A percentile compares a stretch with the other conserved stretches of the same genome.
Evolutionary conservation across 306 rosid genomes (phyloP).

Genomic region (Argentina anserina): DNA sequence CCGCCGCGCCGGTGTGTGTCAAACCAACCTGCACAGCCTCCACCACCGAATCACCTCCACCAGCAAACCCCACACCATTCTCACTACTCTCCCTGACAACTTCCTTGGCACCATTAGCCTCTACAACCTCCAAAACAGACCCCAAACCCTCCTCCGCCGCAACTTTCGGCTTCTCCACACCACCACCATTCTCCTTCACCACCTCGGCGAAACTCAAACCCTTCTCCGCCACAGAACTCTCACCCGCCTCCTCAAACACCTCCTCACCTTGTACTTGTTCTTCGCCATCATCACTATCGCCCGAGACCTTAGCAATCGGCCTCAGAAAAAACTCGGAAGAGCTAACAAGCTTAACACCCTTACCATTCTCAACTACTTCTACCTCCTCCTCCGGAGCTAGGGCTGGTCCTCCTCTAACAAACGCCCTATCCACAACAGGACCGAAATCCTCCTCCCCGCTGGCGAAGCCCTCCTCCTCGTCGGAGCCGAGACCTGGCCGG

Average conservation of each 20-base stretch:
- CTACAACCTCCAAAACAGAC: slow-evolving; percentile 20
- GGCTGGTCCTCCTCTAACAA: slow-evolving; percentile 26
- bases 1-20: slow-evolving; percentile 36
- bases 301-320: slow-evolving; percentile 50
- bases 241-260: slow-evolving; percentile 15
- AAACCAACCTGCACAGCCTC: slow-evolving; percentile 28
- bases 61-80: slow-evolving; percentile 18
- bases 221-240: slow-evolving; percentile 21
- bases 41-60: slow-evolving; percentile 38
- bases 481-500: slow-evolving; percentile 33
- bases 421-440: slow-evolving; percentile 33
- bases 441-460: slow-evolving; percentile 63
- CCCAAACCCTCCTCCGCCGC: slow-evolving; percentile 8
- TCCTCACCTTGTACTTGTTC: neutral
- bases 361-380: neutral
- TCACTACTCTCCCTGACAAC: slow-evolving; percentile 9
- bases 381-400: slow-evolving; percentile 1
- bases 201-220: slow-evolving; percentile 15
- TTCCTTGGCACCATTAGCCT: slow-evolving; percentile 1
- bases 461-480: slow-evolving; percentile 46
- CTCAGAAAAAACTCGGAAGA: slow-evolving; percentile 35
- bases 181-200: slow-evolving; percentile 36
- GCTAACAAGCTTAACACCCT: slow-evolving; percentile 5
- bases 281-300: slow-evolving; percentile 42
- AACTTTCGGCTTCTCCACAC: slow-evolving; percentile 4